Conservation (phyloP, 495 filamentous ascomycete genomes). For the Penicillium riverlandense region DNA sequence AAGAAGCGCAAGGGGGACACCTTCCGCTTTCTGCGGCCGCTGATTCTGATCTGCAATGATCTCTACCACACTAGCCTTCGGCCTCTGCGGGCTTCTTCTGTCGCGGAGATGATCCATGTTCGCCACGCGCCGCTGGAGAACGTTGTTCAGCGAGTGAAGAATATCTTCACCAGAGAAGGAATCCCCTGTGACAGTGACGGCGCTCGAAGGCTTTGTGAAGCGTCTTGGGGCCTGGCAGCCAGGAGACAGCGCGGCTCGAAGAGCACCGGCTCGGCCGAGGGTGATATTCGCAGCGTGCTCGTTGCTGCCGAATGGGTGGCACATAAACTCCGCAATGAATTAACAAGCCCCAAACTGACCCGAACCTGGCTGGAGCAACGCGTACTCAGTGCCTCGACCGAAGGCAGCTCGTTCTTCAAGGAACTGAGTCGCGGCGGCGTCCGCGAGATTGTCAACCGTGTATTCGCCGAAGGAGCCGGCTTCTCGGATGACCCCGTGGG, state of each 20-base stretch:
- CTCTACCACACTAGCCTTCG: conserved; percentile 88
- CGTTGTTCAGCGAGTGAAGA: conserved; percentile 73
- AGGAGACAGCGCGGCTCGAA: conserved; percentile 50
- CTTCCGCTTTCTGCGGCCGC: conserved; percentile 77
- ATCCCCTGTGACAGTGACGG: conserved; percentile 81
- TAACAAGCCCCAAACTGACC: conserved; percentile 48
- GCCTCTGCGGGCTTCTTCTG: conserved; percentile 68
- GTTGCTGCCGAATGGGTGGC: conserved; percentile 96
- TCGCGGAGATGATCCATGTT: conserved; percentile 88
- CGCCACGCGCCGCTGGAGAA: conserved; percentile 82
- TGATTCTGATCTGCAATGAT: conserved; percentile 95
- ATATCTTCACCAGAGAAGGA: conserved; percentile 78
- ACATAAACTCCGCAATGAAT: conserved; percentile 59
- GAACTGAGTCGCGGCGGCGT: conserved; percentile 70
- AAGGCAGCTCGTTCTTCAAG: conserved; percentile 70
- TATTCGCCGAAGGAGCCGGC: conserved; percentile 82
- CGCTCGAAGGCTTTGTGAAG: conserved; percentile 82
- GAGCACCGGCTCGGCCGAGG: conserved; percentile 59
- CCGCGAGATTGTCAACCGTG: conserved; percentile 75
- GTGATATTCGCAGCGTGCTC: conserved; percentile 86
- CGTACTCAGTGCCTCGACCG: conserved; percentile 58
- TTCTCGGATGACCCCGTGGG: conserved; percentile 55
- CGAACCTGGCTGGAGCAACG: conserved; percentile 78
- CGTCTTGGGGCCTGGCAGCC: conserved; percentile 76
- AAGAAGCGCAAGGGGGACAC: conserved; percentile 66